These are phyloP conservation scores for Chaetomidium leptoderma DNA, from an alignment of 495 filamentous ascomycete species.

Conservation along the genomic window DNA sequence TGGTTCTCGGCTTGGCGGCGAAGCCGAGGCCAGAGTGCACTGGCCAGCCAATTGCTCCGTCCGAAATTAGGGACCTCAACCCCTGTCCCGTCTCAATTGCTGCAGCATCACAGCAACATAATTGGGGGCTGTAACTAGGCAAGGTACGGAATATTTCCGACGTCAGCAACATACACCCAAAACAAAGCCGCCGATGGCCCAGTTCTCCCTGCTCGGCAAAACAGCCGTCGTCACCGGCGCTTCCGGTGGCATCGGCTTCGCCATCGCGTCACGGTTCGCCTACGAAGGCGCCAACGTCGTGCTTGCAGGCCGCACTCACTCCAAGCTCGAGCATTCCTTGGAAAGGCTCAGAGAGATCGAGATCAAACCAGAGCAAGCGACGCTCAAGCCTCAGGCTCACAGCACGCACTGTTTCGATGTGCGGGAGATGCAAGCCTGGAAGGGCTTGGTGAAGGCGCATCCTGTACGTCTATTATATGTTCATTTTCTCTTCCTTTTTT, in stretches of 20 bases:
- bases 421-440: constrained; percentile 16
- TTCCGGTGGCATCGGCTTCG: constrained; percentile 39
- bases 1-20: no score
- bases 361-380: constrained; percentile 13
- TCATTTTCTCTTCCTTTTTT: no score
- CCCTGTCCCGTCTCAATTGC: not conserved
- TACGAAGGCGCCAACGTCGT: constrained; percentile 55
- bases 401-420: constrained; percentile 32
- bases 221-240: constrained; percentile 40
- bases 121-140: no score
- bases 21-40: no score
- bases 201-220: constrained; percentile 30
- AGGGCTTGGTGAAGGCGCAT: constrained; percentile 8
- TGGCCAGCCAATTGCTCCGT: no score
- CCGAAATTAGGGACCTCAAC: no score
- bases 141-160: no score
- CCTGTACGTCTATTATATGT: not conserved
- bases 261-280: constrained; percentile 65
- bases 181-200: not conserved
- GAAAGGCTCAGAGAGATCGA: not conserved
- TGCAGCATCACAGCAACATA: no score
- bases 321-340: constrained; percentile 38
- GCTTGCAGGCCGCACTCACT: constrained; percentile 48
- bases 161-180: no score
- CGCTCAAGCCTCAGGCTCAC: constrained; percentile 12